These are phyloP conservation scores for Botryobasidium botryosum DNA, from an alignment of 768 basidiomycete species.

Conservation along the genomic window DNA sequence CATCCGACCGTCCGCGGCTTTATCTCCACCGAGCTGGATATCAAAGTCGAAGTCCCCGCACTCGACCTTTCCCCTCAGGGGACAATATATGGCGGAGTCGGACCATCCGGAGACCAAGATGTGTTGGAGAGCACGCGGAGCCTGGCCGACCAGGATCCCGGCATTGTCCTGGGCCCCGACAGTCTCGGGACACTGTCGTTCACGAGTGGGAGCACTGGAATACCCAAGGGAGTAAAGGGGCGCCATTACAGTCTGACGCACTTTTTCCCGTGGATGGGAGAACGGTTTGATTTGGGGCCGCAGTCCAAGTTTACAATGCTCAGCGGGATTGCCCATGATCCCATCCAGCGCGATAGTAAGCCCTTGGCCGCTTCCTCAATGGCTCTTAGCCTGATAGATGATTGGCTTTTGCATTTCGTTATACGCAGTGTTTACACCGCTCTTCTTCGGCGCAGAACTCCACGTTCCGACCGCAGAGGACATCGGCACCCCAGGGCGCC, in stretches of 20 bases:
- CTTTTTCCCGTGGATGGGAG: slow-evolving; percentile 99
- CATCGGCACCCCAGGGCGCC: slow-evolving; percentile 87
- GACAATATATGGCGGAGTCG: slow-evolving; percentile 44
- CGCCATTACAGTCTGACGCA: slow-evolving; percentile 93
- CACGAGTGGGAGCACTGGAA: slow-evolving; percentile 93
- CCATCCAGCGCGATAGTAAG: slow-evolving; percentile 96
- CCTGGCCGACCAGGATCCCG: slow-evolving; percentile 56
- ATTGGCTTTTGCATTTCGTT: neutral
- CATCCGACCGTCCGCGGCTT: slow-evolving; percentile 70
- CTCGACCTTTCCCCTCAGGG: slow-evolving; percentile 56
- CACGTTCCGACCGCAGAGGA: slow-evolving; percentile 95
- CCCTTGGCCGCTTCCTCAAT: too few relatives aligned
- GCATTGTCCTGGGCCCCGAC: slow-evolving; percentile 82
- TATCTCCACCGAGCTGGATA: slow-evolving; percentile 55
- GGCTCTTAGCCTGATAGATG: neutral
- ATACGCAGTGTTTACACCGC: slow-evolving; percentile 82
- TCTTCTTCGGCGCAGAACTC: slow-evolving; percentile 90
- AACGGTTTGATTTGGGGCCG: slow-evolving; percentile 58
- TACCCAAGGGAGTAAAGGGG: slow-evolving; percentile 94
- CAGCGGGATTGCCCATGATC: slow-evolving; percentile 96
- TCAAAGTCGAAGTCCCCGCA: slow-evolving; percentile 83
- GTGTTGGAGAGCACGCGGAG: slow-evolving; percentile 34
- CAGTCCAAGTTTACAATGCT: slow-evolving; percentile 92
- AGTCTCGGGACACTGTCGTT: slow-evolving; percentile 88
- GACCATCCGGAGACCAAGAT: slow-evolving; percentile 28